phyloP scores from a whole-genome alignment of 2,329 filamentous ascomycete species.

The Ramularia endophylla region DNA sequence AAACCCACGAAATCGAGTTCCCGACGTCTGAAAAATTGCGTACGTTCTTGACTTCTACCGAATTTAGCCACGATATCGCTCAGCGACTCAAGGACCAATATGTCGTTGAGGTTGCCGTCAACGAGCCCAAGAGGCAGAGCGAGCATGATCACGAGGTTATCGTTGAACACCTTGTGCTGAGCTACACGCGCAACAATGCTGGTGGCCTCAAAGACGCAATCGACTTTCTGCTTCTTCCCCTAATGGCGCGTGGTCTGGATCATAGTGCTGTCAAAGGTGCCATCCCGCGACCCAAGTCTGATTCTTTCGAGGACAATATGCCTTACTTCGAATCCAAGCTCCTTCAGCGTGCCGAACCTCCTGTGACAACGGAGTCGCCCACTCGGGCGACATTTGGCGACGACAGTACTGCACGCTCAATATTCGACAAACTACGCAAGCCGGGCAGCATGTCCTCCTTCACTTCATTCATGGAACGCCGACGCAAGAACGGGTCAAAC shows the following conservation, averaged over 20 bases:
- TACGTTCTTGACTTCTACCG: slow-evolving; percentile 72
- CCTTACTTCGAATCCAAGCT: slow-evolving; percentile 97
- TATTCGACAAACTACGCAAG: slow-evolving; percentile 91
- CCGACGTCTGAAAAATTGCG: slow-evolving; percentile 69
- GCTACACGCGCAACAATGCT: slow-evolving; percentile 93
- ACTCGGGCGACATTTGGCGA: slow-evolving; percentile 76
- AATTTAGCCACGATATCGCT: slow-evolving; percentile 74
- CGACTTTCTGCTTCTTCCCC: slow-evolving; percentile 80
- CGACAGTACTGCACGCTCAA: slow-evolving; percentile 68
- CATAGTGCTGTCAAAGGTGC: slow-evolving; percentile 80
- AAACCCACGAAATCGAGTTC: slow-evolving; percentile 87
- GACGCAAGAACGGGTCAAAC: slow-evolving; percentile 88
- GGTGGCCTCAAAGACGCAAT: slow-evolving; percentile 93
- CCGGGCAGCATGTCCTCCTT: slow-evolving; percentile 91
- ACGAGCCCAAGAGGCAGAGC: slow-evolving; percentile 42
- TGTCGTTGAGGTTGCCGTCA: slow-evolving; percentile 77
- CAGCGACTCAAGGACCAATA: slow-evolving; percentile 85
- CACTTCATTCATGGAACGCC: slow-evolving; percentile 88
- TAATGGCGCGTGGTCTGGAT: slow-evolving; percentile 86
- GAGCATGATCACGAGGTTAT: slow-evolving; percentile 36
- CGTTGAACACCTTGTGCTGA: slow-evolving; percentile 45
- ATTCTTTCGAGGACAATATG: slow-evolving; percentile 95
- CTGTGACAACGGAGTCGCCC: slow-evolving; percentile 75
- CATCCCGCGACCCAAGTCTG: slow-evolving; percentile 97
- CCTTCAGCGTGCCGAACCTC: slow-evolving; percentile 81